A percentile compares a stretch with the other conserved stretches of the same genome.
phyloP scores from a whole-genome alignment of 208 protist species.

The Tetramitus jugosus region DNA sequence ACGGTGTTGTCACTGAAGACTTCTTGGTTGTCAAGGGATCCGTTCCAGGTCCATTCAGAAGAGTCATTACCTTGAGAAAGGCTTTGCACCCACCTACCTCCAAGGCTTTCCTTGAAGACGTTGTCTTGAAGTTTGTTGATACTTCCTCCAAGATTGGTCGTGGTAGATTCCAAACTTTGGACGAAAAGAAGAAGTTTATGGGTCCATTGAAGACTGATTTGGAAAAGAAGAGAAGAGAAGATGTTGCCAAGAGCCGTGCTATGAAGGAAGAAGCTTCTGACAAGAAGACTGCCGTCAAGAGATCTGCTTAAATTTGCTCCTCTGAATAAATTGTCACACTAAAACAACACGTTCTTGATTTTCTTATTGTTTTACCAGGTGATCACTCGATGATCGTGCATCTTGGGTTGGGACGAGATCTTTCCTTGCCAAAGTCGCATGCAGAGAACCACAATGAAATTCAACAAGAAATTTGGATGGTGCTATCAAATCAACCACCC shows the following conservation, averaged over 20 bases:
- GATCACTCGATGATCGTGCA: no score
- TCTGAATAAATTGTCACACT: no score
- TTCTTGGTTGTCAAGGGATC: constrained; percentile 96
- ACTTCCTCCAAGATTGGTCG: constrained; percentile 98
- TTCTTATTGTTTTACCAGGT: no score
- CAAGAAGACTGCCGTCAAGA: neutral
- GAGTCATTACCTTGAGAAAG: constrained; percentile 96
- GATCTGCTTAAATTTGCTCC: neutral
- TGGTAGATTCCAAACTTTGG: constrained; percentile 96
- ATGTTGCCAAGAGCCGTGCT: neutral
- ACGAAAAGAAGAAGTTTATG: constrained; percentile 93
- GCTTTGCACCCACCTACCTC: constrained; percentile 72
- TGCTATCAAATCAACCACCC: no score
- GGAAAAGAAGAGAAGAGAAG: constrained; percentile 9
- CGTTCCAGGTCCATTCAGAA: constrained; percentile 83
- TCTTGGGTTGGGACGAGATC: no score
- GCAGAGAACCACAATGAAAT: no score
- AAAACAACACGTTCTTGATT: no score
- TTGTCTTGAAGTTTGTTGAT: constrained; percentile 97
- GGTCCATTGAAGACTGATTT: constrained; percentile 48
- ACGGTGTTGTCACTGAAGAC: constrained; percentile 92
- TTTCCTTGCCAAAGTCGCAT: no score
- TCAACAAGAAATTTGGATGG: no score
- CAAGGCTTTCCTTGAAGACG: constrained; percentile 75
- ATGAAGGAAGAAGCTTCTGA: neutral